Evolutionary conservation across 495 filamentous ascomycete genomes (phyloP).

Genomic region (Annulohypoxylon stygium): DNA sequence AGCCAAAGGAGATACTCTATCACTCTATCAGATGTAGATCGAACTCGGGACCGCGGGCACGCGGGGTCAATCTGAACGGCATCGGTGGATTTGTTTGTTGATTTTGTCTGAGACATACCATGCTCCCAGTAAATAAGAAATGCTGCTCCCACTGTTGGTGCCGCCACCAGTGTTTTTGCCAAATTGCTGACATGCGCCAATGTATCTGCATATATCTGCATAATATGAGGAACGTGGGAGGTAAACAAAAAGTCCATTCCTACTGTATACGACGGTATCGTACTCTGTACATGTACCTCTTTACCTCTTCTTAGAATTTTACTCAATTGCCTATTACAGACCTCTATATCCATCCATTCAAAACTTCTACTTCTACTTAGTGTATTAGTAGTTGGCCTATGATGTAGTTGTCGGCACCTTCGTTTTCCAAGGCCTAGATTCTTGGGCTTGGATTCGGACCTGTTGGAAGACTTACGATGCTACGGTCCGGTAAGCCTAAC

Average conservation of each 20-base stretch:
- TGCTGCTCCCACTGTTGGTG: background rate
- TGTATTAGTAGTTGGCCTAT: background rate
- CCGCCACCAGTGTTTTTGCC: slow-evolving; percentile 3
- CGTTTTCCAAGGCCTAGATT: slow-evolving; percentile 1
- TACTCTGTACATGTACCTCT: background rate
- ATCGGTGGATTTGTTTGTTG: slow-evolving; percentile 20
- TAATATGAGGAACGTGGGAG: slow-evolving; percentile 24
- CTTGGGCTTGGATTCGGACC: background rate
- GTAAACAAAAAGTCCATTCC: slow-evolving; percentile 26
- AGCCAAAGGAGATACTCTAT: no score
- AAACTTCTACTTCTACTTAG: no score
- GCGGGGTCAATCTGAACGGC: slow-evolving; percentile 8
- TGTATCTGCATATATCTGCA: slow-evolving; percentile 9
- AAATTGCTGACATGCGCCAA: slow-evolving; percentile 25
- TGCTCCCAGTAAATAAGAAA: background rate
- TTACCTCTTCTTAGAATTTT: background rate
- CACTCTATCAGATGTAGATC: slow-evolving; percentile 20
- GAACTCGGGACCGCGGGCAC: slow-evolving; percentile 20
- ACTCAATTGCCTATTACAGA: slow-evolving; percentile 17
- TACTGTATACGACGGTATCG: slow-evolving; percentile 5
- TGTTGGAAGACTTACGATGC: slow-evolving; percentile 1
- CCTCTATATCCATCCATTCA: background rate
- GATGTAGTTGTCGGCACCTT: slow-evolving; percentile 4
- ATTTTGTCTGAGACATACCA: slow-evolving; percentile 28
- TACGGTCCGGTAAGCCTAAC: background rate